Conservation (phyloP, 495 filamentous ascomycete species). For the Tuber magnatum region DNA sequence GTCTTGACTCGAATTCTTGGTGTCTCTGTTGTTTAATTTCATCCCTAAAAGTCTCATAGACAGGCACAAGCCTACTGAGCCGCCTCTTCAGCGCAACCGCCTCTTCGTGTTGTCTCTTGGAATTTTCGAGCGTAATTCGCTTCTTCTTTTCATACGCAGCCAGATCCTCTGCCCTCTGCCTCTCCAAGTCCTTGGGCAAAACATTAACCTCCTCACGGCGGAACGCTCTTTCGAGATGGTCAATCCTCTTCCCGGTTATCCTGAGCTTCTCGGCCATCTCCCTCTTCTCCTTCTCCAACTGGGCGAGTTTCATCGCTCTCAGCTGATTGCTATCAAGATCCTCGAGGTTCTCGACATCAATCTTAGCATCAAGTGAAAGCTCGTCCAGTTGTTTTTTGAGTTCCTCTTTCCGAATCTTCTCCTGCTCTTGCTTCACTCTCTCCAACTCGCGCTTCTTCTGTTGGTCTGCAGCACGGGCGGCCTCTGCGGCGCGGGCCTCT, state of each 20-base stretch:
- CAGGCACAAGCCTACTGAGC: slow-evolving; percentile 67
- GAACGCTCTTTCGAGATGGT: slow-evolving; percentile 95
- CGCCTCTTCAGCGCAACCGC: slow-evolving; percentile 89
- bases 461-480: slow-evolving; percentile 77
- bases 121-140: slow-evolving; percentile 65
- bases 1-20: slow-evolving; percentile 90
- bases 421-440: slow-evolving; percentile 80
- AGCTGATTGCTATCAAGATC: slow-evolving; percentile 83
- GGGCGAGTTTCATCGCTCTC: slow-evolving; percentile 85
- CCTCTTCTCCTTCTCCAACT: slow-evolving; percentile 96
- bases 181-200: slow-evolving; percentile 74
- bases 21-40: slow-evolving; percentile 75
- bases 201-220: slow-evolving; percentile 91
- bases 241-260: slow-evolving; percentile 88
- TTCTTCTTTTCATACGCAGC: slow-evolving; percentile 72
- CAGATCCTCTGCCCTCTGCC: slow-evolving; percentile 71
- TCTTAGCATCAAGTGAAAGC: slow-evolving; percentile 74
- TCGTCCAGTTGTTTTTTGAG: slow-evolving; percentile 93
- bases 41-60: slow-evolving; percentile 73
- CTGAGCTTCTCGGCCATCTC: slow-evolving; percentile 81
- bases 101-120: slow-evolving; percentile 80
- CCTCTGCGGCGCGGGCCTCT: slow-evolving; percentile 79
- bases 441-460: slow-evolving; percentile 83
- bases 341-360: slow-evolving; percentile 65
- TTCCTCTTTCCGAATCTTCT: slow-evolving; percentile 85